phyloP scores from a whole-genome alignment of 2,329 filamentous ascomycete genomes.

The Ascosphaera aggregata region DNA sequence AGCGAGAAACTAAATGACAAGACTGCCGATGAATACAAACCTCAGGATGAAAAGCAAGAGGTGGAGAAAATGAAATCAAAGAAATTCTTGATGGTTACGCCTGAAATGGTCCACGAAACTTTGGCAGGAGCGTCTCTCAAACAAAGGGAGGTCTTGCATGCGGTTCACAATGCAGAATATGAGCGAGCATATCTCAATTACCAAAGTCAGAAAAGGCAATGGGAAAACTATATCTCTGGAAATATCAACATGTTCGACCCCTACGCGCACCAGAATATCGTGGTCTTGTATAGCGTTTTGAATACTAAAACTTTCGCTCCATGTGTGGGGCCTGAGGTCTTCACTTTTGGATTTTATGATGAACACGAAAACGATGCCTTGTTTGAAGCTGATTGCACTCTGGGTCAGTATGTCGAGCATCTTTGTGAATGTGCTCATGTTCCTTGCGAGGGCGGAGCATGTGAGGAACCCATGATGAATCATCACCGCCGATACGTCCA shows the following conservation, averaged over 20 bases:
- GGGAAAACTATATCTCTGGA: constrained; percentile 84
- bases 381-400: constrained; percentile 62
- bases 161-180: constrained; percentile 90
- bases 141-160: constrained; percentile 80
- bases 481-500: constrained; percentile 96
- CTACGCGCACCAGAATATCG: constrained; percentile 87
- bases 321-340: constrained; percentile 72
- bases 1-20: constrained; percentile 7
- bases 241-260: constrained; percentile 83
- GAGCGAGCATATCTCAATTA: constrained; percentile 89
- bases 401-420: constrained; percentile 90
- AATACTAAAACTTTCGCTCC: constrained; percentile 87
- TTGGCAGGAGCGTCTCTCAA: constrained; percentile 60
- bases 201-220: constrained; percentile 79
- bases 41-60: constrained; percentile 5
- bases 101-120: constrained; percentile 80
- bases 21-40: not conserved
- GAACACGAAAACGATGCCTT: constrained; percentile 49
- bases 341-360: constrained; percentile 82
- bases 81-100: constrained; percentile 74
- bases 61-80: constrained; percentile 40
- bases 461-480: constrained; percentile 69
- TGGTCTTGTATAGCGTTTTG: constrained; percentile 79
- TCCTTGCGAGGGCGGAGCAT: constrained; percentile 63
- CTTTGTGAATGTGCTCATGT: constrained; percentile 53